Evolutionary conservation across 2,329 filamentous ascomycete species (phyloP), one percentile per base, ranked within the genome.

Genomic region (Rhexocercosporidium sp.): DNA sequence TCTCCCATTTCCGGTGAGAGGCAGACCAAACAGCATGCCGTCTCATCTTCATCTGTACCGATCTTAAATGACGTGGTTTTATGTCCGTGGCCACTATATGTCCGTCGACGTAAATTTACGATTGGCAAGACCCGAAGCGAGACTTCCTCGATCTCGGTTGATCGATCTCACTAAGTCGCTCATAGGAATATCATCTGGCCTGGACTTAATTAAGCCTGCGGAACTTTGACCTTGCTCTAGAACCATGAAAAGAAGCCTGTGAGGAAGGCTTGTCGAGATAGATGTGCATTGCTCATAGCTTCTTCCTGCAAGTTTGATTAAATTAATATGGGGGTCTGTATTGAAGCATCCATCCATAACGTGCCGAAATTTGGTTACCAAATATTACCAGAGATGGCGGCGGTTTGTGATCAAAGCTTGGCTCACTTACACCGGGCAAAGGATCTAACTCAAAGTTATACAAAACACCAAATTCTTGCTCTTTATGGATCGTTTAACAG

Each of bases 51-150:
- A 9, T 57, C 11, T 12, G 14, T 22, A 11, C 25, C n/a, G 29
- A 31, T 53, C 54, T 57, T 37, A 37, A 57, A 57, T 66, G 64
- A 66, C 64, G 64, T 59, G 59, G 39, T 37, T 51, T 51, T 59
- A 47, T 62, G 51, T 27, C 59, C 47, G 49, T 25, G 41, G 54
- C 34, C 14, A 57, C 3, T 11, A 20, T 14, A 56, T 16, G 53
- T 22, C 18, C 53, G n/a, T 56, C 31, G 20, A 56, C 53, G 18
- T 39, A 20, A 44, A 20, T 44, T n/a, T n/a, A 20, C n/a, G 1
- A 56, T 56, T 56, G 53, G 20, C 53, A 56, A 31, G 53, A 56
- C 29, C 29, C 29, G 53, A 56, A 37, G 31, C 53, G 53, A 56
- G 29, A 22, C 8, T 20, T 37, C 53, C 53, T 34, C 8, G 31